phyloP scores from a whole-genome alignment of 129 eudicot species.

The Tagetes erecta region DNA sequence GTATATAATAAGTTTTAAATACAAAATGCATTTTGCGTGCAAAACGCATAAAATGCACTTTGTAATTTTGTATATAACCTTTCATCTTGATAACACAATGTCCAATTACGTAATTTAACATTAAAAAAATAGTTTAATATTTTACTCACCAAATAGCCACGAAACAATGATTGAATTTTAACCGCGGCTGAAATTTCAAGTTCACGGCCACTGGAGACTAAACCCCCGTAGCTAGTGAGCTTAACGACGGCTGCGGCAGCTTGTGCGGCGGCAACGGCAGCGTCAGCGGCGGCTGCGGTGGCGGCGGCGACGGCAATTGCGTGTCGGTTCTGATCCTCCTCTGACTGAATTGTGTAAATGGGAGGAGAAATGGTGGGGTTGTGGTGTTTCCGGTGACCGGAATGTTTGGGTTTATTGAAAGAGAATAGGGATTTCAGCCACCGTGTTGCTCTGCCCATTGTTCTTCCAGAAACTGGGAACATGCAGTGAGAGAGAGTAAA shows the following conservation, averaged over 20 bases:
- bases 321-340: conserved; percentile 41
- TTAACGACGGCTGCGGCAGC: conserved; percentile 74
- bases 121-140: neutral
- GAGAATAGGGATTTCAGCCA: conserved; percentile 67
- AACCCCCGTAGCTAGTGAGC: conserved; percentile 60
- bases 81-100: neutral
- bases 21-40: too few relatives aligned
- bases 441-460: conserved; percentile 70
- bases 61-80: too few relatives aligned
- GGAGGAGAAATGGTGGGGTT: conserved; percentile 20
- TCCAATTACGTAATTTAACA: conserved; percentile 25
- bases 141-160: conserved; percentile 64
- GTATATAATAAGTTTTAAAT: too few relatives aligned
- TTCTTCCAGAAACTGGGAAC: conserved; percentile 31
- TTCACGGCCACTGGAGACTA: conserved; percentile 46
- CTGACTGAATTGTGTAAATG: conserved; percentile 43
- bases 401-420: conserved; percentile 31
- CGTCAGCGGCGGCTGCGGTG: conserved; percentile 84
- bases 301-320: conserved; percentile 91
- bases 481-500: conserved; percentile 20
- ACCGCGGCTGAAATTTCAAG: conserved; percentile 62
- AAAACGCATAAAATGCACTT: too few relatives aligned
- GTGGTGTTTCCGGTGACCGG: conserved; percentile 40
- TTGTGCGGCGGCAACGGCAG: conserved; percentile 77
- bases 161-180: conserved; percentile 66